phyloP scores from a whole-genome alignment of 768 basidiomycete species.

The Suillus sp. region DNA sequence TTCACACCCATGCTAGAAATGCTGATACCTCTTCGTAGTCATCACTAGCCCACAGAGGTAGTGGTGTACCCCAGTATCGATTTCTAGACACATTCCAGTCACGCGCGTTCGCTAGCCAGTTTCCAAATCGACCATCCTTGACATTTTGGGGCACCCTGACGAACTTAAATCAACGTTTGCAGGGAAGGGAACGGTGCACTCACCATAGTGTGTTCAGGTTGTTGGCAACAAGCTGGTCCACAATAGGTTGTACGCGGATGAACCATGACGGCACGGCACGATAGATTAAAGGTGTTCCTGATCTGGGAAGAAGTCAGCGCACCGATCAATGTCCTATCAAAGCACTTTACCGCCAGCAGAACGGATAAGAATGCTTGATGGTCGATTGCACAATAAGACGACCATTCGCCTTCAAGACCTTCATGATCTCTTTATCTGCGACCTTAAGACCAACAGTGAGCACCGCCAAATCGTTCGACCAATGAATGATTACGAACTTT shows the following conservation, averaged over 20 bases:
- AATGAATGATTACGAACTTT: slow-evolving; percentile 57
- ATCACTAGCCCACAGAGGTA: slow-evolving; percentile 94
- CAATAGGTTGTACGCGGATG: slow-evolving; percentile 81
- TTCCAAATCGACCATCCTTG: slow-evolving; percentile 91
- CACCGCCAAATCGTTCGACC: neutral
- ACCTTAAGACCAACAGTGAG: slow-evolving; percentile 47
- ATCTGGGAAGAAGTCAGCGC: slow-evolving; percentile 47
- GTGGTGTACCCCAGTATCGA: slow-evolving; percentile 98
- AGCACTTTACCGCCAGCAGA: slow-evolving; percentile 82
- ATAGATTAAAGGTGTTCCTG: slow-evolving; percentile 93
- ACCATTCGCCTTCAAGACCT: slow-evolving; percentile 82
- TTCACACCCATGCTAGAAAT: neutral
- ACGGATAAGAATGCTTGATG: slow-evolving; percentile 90
- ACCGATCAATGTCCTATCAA: neutral
- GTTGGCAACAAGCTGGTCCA: slow-evolving; percentile 86
- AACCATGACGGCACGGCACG: slow-evolving; percentile 98
- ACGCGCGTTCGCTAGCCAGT: slow-evolving; percentile 97
- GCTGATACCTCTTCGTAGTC: slow-evolving; percentile 76
- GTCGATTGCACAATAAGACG: slow-evolving; percentile 87
- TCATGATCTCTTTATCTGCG: slow-evolving; percentile 94
- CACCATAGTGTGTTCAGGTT: slow-evolving; percentile 91
- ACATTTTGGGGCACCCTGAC: slow-evolving; percentile 88
- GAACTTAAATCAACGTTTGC: slow-evolving; percentile 12
- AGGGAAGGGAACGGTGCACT: slow-evolving; percentile 19
- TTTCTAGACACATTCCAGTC: slow-evolving; percentile 99